A percentile compares a stretch with the other conserved stretches of the same genome.
phyloP scores from a whole-genome alignment of 2,329 filamentous ascomycete genomes.

The Penicillium polonicum region DNA sequence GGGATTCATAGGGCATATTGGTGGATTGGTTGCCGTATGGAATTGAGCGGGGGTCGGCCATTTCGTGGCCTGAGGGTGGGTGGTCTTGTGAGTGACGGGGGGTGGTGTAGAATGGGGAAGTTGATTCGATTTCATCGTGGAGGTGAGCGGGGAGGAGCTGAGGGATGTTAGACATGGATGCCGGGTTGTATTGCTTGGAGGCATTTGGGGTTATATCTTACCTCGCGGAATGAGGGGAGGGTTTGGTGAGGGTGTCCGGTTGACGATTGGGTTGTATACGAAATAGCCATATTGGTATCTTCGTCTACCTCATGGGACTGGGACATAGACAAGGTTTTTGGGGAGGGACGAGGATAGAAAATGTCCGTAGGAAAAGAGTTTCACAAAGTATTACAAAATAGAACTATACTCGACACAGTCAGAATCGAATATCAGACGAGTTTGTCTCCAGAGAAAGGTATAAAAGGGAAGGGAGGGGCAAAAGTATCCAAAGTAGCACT shows the following conservation, averaged over 20 bases:
- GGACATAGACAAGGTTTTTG: constrained; percentile 36
- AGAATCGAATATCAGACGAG: neutral
- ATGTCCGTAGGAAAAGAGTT: neutral
- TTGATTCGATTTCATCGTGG: constrained; percentile 44
- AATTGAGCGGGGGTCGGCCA: constrained; percentile 32
- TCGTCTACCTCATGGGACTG: constrained; percentile 34
- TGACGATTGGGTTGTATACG: constrained; percentile 36
- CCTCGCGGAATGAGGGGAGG: constrained; percentile 42
- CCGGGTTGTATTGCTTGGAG: neutral
- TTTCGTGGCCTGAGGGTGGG: constrained; percentile 30
- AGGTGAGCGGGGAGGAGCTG: constrained; percentile 43
- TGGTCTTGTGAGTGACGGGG: constrained; percentile 33
- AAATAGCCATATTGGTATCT: constrained; percentile 40
- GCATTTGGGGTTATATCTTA: constrained; percentile 18
- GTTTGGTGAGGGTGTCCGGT: constrained; percentile 32
- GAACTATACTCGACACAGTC: constrained; percentile 1
- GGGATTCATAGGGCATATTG: constrained; percentile 24
- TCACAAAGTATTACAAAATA: constrained; percentile 2
- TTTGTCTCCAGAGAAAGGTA: neutral
- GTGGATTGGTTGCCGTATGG: constrained; percentile 22
- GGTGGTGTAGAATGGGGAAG: constrained; percentile 33
- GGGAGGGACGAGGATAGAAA: neutral
- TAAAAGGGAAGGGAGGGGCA: neutral
- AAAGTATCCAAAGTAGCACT: constrained; percentile 9
- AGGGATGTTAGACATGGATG: constrained; percentile 7